Percentiles rank a stretch among this genome's conserved stretches.
Conservation (phyloP, 2,329 filamentous ascomycete genomes). For the Thermoascus crustaceus region DNA sequence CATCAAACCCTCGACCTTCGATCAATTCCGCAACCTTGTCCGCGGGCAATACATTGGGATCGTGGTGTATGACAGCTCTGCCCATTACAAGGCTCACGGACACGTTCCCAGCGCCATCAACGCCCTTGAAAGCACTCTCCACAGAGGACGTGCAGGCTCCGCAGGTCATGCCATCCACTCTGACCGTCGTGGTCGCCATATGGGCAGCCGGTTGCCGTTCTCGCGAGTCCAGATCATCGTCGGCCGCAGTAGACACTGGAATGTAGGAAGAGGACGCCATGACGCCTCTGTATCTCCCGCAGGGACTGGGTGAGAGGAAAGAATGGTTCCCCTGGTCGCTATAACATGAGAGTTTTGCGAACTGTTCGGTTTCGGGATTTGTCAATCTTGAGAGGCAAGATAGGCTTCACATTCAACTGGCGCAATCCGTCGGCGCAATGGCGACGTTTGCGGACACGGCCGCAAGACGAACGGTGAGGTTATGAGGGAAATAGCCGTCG, state of each 20-base stretch:
- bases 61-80: slow-evolving; percentile 87
- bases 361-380: too few relatives aligned
- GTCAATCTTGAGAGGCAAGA: too few relatives aligned
- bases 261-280: slow-evolving; percentile 2
- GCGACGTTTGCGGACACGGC: too few relatives aligned
- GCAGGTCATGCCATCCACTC: slow-evolving; percentile 80
- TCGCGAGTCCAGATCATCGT: slow-evolving; percentile 8
- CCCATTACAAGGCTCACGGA: slow-evolving; percentile 94
- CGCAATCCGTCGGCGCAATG: too few relatives aligned
- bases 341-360: too few relatives aligned
- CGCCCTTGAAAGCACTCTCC: slow-evolving; percentile 77
- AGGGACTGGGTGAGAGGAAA: too few relatives aligned
- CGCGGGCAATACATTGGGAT: slow-evolving; percentile 63
- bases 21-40: slow-evolving; percentile 76
- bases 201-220: slow-evolving; percentile 40
- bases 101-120: slow-evolving; percentile 74
- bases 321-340: too few relatives aligned
- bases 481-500: too few relatives aligned
- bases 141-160: slow-evolving; percentile 94
- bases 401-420: too few relatives aligned
- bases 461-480: too few relatives aligned
- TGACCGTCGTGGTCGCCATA: slow-evolving; percentile 84
- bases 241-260: slow-evolving; percentile 7
- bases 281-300: too few relatives aligned
- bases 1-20: slow-evolving; percentile 87